Conservation (phyloP, 495 filamentous ascomycete genomes). For the Penicillium dipodomyicola region DNA sequence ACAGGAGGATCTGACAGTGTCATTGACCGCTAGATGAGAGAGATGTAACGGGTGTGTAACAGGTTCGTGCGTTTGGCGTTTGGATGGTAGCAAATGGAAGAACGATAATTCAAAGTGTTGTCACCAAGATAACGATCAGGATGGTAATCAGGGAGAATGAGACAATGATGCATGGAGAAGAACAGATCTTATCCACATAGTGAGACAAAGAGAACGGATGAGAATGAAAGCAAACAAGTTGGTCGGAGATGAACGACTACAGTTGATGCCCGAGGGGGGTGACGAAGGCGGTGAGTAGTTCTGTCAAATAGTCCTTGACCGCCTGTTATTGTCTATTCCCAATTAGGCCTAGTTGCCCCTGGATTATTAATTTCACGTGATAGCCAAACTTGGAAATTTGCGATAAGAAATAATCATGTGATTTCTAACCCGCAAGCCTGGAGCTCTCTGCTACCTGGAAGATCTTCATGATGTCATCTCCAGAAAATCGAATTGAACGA, state of each 20-base stretch:
- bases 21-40: constrained; percentile 20
- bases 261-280: background rate
- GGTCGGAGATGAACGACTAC: background rate
- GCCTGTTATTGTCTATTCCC: constrained; percentile 8
- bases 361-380: background rate
- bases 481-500: background rate
- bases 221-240: background rate
- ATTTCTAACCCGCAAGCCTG: too few relatives aligned
- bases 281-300: constrained; percentile 19
- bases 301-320: constrained; percentile 8
- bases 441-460: too few relatives aligned
- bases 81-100: background rate
- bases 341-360: background rate
- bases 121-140: background rate
- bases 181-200: constrained; percentile 6
- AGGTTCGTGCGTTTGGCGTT: background rate
- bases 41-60: background rate
- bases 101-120: background rate
- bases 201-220: constrained; percentile 4
- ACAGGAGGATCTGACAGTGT: constrained; percentile 15
- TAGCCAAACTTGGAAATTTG: too few relatives aligned
- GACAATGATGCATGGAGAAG: constrained; percentile 1
- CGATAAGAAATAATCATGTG: background rate
- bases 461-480: constrained; percentile 1
- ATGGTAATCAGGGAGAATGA: background rate